Conservation (phyloP, 2,329 filamentous ascomycete genomes). For the Erysiphe pulchra region DNA sequence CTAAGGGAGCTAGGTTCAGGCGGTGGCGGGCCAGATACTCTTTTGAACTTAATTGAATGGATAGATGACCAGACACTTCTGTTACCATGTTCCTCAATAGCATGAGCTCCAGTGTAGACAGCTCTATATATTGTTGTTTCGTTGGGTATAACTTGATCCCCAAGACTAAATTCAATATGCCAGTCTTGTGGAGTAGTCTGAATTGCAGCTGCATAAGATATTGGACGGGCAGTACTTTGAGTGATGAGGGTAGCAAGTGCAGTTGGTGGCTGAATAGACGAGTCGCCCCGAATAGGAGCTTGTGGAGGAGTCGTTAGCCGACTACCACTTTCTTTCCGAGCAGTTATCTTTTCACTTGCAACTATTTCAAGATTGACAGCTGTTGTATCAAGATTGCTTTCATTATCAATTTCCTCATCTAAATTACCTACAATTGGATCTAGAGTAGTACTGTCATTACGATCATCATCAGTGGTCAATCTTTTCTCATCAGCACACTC, state of each 20-base stretch:
- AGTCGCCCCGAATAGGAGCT: conserved; percentile 17
- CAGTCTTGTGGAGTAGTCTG: conserved; percentile 69
- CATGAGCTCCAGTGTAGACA: conserved; percentile 36
- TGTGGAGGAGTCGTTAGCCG: conserved; percentile 62
- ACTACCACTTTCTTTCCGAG: conserved; percentile 76
- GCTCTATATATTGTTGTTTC: conserved; percentile 93
- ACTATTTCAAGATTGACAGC: conserved; percentile 83
- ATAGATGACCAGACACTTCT: conserved; percentile 75
- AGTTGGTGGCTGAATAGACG: conserved; percentile 15
- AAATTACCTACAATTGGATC: conserved; percentile 80
- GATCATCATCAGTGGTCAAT: conserved; percentile 36
- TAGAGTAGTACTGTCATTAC: conserved; percentile 39
- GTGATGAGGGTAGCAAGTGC: conserved; percentile 15
- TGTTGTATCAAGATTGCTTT: conserved; percentile 50
- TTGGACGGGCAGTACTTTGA: conserved; percentile 29
- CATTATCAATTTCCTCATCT: conserved; percentile 57
- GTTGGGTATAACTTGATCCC: conserved; percentile 59
- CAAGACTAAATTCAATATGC: conserved; percentile 89
- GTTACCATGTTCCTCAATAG: conserved; percentile 36
- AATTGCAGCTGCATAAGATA: conserved; percentile 67
- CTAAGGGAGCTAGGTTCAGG: conserved; percentile 40
- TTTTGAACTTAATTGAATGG: conserved; percentile 78
- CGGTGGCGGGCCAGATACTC: conserved; percentile 60
- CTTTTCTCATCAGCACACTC: conserved; percentile 89
- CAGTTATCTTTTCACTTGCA: conserved; percentile 65